These are phyloP conservation scores for Crucibulum laeve DNA, from an alignment of 768 basidiomycete species.

Conservation along the genomic window DNA sequence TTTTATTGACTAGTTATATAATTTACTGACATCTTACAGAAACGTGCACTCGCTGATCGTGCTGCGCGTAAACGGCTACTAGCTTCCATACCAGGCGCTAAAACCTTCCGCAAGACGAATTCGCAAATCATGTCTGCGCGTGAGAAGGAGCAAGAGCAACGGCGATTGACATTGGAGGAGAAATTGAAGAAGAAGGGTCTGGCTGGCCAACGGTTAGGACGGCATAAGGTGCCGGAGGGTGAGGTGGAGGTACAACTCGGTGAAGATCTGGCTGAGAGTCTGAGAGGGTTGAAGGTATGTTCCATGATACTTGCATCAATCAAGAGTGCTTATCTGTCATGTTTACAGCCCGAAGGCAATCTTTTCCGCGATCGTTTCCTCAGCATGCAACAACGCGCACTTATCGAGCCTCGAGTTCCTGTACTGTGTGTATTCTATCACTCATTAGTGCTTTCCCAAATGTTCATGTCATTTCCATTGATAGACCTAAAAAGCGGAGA, in stretches of 20 bases:
- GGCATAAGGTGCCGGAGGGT: constrained; percentile 65
- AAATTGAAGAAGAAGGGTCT: constrained; percentile 58
- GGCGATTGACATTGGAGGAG: constrained; percentile 38
- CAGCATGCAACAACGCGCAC: constrained; percentile 82
- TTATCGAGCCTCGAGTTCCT: constrained; percentile 82
- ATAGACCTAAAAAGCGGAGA: constrained; percentile 49
- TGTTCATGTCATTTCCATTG: constrained; percentile 3
- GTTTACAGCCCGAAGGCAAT: constrained; percentile 82
- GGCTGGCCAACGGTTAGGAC: constrained; percentile 74
- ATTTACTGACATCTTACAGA: constrained; percentile 31
- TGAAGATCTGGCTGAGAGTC: constrained; percentile 82
- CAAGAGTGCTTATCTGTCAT: constrained; percentile 3
- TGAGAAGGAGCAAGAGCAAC: constrained; percentile 37
- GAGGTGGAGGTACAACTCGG: constrained; percentile 84
- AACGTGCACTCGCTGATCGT: constrained; percentile 58
- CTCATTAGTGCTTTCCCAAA: neutral
- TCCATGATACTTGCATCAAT: neutral
- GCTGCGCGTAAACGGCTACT: constrained; percentile 57
- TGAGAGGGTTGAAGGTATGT: constrained; percentile 75
- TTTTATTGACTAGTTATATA: neutral
- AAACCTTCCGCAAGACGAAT: constrained; percentile 41
- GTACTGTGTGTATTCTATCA: constrained; percentile 51
- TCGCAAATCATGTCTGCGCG: constrained; percentile 30
- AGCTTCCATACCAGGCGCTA: constrained; percentile 52
- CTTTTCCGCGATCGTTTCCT: constrained; percentile 86